Evolutionary conservation across 345 rosid species (phyloP), one percentile per base, ranked within the genome.

Genomic region (Citrus glauca): DNA sequence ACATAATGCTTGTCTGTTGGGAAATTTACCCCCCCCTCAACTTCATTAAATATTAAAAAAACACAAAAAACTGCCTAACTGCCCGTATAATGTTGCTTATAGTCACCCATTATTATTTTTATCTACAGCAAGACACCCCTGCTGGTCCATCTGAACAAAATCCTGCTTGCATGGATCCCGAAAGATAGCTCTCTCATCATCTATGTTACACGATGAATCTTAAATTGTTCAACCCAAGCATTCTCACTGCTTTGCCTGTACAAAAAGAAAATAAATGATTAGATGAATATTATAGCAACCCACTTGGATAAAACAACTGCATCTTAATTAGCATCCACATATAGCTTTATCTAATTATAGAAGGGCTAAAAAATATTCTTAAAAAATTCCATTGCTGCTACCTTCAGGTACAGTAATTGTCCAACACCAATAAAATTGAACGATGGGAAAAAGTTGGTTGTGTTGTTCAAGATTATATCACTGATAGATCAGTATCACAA

Each of bases 211-310:
- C 14, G 77, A 75, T 62, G 73, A 35, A 35, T 48, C 17, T 35
- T 45, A 0, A 32, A 25, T 17, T 33, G 56, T 71, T 38, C 80
- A 2, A 57, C 24, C 48, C 80, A 40, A 62, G 63, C 67, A 57
- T 9, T 42, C 38, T 84, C 67, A 84, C 81, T 84, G 87, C 78
- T 84, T 84, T 37, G 87, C 74, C 87, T 84, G 87, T 22, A 3
- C 16, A 25, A 22, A 28, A n/a, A 11, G 28, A 27, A 64, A 64
- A 33, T 24, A 24, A 3, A 20, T 25, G 8, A 24, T 66, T 65
- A 53, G 60, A 75, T 22, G 14, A 40, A 13, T 0, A 45, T 45
- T 11, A 20, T 13, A 75, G 19, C 72, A 22, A 50, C 1, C 56
- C 22, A 0, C 19, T 16, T 16, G 6, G 22, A 50, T 16, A 50